Evolutionary conservation across 2,329 filamentous ascomycete genomes (phyloP).

Genomic region (Stagonosporopsis cucurbitacearum): DNA sequence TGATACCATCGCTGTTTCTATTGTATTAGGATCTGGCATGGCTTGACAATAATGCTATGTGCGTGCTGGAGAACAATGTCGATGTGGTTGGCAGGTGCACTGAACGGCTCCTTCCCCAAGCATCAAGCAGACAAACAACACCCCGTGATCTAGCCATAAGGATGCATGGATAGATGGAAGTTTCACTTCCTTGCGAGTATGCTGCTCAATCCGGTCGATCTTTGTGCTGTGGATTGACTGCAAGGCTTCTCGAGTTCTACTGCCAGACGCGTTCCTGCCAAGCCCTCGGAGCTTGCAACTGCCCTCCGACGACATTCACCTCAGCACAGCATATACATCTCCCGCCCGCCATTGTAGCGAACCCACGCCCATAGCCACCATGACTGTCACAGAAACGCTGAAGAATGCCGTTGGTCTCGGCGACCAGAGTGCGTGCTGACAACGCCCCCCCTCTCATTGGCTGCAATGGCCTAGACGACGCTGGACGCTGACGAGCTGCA

Average conservation of each 20-base stretch:
- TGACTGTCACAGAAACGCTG: conserved; percentile 54
- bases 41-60: neutral
- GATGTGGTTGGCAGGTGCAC: neutral
- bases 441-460: conserved; percentile 29
- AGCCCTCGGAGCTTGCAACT: neutral
- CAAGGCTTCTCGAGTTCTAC: neutral
- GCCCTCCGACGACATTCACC: conserved; percentile 8
- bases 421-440: conserved; percentile 40
- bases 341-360: conserved; percentile 21
- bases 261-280: conserved; percentile 4
- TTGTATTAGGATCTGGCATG: neutral
- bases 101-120: neutral
- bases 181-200: neutral
- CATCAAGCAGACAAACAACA: neutral
- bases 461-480: conserved; percentile 18
- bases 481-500: conserved; percentile 36
- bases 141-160: neutral
- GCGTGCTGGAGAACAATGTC: neutral
- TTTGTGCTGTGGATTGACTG: neutral
- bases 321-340: conserved; percentile 23
- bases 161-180: neutral
- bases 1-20: neutral
- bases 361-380: conserved; percentile 37
- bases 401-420: conserved; percentile 57
- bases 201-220: neutral